Percentiles rank a stretch among this genome's conserved stretches.
phyloP scores from a whole-genome alignment of 2,329 filamentous ascomycete genomes.

The Xylariaceae sp. region DNA sequence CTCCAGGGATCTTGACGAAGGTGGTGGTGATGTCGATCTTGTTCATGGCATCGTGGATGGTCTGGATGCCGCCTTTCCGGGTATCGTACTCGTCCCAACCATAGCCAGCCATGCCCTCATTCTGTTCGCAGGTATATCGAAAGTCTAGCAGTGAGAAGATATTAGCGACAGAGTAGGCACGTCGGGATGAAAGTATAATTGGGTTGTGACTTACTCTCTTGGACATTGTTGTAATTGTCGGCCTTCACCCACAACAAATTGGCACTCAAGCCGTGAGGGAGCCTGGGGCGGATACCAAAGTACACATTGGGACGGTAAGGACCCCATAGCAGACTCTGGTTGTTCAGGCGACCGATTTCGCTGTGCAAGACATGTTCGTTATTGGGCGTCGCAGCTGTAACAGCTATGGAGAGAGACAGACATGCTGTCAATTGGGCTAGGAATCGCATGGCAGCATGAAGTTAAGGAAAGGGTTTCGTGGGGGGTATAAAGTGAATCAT shows the following conservation, averaged over 20 bases:
- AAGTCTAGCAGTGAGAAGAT: constrained; percentile 56
- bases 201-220: constrained; percentile 61
- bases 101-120: constrained; percentile 90
- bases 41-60: constrained; percentile 86
- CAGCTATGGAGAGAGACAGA: constrained; percentile 28
- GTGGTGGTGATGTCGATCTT: constrained; percentile 85
- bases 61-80: constrained; percentile 79
- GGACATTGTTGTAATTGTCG: constrained; percentile 71
- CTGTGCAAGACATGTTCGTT: constrained; percentile 37
- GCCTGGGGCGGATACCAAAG: constrained; percentile 80
- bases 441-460: constrained; percentile 30
- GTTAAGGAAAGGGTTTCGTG: constrained; percentile 2
- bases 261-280: constrained; percentile 75
- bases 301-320: constrained; percentile 93
- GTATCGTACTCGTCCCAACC: constrained; percentile 98
- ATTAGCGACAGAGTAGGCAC: neutral
- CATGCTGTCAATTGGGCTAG: constrained; percentile 29
- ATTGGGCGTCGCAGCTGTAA: constrained; percentile 26
- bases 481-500: too few species aligned
- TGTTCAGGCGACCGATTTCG: constrained; percentile 55
- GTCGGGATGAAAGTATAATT: neutral
- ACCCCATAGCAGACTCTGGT: constrained; percentile 90
- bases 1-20: constrained; percentile 89
- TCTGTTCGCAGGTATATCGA: constrained; percentile 92
- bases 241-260: constrained; percentile 87